Base-by-base conservation (phyloP, 768 basidiomycete species). In the Suillus tomentosus region DNA sequence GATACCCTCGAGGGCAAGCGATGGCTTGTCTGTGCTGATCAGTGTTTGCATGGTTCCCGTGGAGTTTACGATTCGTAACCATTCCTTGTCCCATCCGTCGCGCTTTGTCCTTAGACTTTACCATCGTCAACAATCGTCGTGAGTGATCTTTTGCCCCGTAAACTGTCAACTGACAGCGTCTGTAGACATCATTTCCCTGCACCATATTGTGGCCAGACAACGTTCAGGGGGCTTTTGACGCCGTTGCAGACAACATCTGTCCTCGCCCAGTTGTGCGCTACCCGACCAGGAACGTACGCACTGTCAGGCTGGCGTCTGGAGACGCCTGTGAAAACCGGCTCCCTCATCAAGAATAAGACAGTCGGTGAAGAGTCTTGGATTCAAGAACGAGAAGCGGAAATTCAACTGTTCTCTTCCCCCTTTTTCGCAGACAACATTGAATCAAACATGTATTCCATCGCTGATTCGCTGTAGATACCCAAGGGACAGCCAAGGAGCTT, bases 371-470 rank as follows among this genome's bases (percentile, higher is more conserved):
- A 99, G 73, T 92, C 94, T 11, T 79, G 99, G 43, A 76, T 76
- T 43, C 73, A 63, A 45, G 97, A 99, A 73, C 90, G 97, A 19
- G 96, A 99, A 74, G 83, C 82, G 0, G 97, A 99, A 71, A 99
- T 99, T 62, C 87, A 92, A 59, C 40, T n/a, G 19, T 60, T 22
- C 59, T 5, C 17, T 5, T 24, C 27, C 27, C 4, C 62, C 58
- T 59, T 60, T n/a, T 48, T 40, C 62, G 15, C 70, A 98, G 96
- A 98, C 72, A 96, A 96, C 70, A 96, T 99, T 71, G 95, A 97
- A 74, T 87, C 88, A 48, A 99, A 99, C 71, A 88, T 99, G 45
- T 90, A 89, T 17, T 92, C 90, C 0, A 90, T 27, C 27, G 27
- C 27, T 27, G 27, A 27, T 27, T 98, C 60, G 88, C 90, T 0